Evolutionary conservation across 768 basidiomycete species (phyloP), one percentile per base, ranked within the genome.

Genomic region (Lactarius evosmus): DNA sequence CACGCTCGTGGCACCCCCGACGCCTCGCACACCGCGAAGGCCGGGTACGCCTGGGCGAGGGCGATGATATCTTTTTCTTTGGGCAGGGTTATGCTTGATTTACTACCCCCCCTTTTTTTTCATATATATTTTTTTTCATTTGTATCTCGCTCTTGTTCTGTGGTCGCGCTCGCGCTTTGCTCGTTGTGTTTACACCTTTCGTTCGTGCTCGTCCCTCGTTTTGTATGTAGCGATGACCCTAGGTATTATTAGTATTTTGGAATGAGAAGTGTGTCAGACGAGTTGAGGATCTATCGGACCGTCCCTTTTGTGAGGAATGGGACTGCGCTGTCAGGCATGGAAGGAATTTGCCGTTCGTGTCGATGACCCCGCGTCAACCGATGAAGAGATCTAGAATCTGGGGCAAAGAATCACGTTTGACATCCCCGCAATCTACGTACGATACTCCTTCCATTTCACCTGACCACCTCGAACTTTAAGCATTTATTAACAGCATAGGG

Each of bases 41-140:
- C 86, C 87, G 63, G 86, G 85, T 51, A 91, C 90, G 27, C 89
- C 89, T 6, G 76, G 84, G 66, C 76, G 83, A 30, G 63, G 44
- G 32, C 66, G 66, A 49, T 64, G 50, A 40, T 8, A 19, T 27
- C 9, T 12, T 63, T 38, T 33, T 22, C 7, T 46, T 46, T 5
- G 36, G 7, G 32, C 7, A 29, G 17, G 33, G 33, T 52, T 17
- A 52, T 55, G 40, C 41, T 44, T 0, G n/a, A 54, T 55, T 30
- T 41, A 49, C 14, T 33, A 8, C n/a, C 27, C 33, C 16, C 29
- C n/a, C n/a, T 16, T 11, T 11, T n/a, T 22, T 34, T n/a, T 34
- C n/a, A 11, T 51, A 6, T 54, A 9, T 53, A 9, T 53, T 1
- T 50, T 14, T 38, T 30, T 22, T 27, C n/a, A n/a, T n/a, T 16